Percentiles rank a stretch among this genome's conserved stretches.
phyloP scores from a whole-genome alignment of 805 yeast species.

The Candida ficus region DNA sequence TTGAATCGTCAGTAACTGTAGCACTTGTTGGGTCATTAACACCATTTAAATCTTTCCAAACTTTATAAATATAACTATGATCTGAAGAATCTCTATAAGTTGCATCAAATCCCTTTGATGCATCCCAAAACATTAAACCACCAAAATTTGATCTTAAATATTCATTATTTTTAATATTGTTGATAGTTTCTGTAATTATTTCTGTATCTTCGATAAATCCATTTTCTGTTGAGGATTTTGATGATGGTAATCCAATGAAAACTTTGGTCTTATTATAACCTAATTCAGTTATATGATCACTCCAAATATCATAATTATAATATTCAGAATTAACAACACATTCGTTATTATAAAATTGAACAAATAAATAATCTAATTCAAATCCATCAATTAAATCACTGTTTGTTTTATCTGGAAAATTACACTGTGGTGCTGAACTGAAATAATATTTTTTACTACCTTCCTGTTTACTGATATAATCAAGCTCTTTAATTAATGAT shows the following conservation, averaged over 20 bases:
- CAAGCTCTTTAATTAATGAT: slow-evolving; percentile 48
- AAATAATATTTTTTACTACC: slow-evolving; percentile 50
- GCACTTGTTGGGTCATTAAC: slow-evolving; percentile 13
- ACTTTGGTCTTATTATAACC: slow-evolving; percentile 44
- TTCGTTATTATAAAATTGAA: slow-evolving; percentile 72
- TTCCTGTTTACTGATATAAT: slow-evolving; percentile 31
- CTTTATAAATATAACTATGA: slow-evolving; percentile 19
- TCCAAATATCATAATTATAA: slow-evolving; percentile 54
- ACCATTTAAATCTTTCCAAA: slow-evolving; percentile 18
- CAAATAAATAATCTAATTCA: slow-evolving; percentile 59
- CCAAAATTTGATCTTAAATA: slow-evolving; percentile 46
- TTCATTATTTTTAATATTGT: slow-evolving; percentile 9
- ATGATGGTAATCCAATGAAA: slow-evolving; percentile 62
- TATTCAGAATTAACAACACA: slow-evolving; percentile 37
- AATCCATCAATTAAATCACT: slow-evolving; percentile 46
- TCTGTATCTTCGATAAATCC: slow-evolving; percentile 49
- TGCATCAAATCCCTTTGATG: slow-evolving; percentile 59
- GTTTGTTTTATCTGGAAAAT: slow-evolving; percentile 55
- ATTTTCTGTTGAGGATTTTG: slow-evolving; percentile 41
- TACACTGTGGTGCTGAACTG: slow-evolving; percentile 81
- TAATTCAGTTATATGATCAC: slow-evolving; percentile 13
- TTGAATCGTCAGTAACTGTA: slow-evolving; percentile 1
- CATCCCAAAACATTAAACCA: slow-evolving; percentile 91
- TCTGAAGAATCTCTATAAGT: slow-evolving; percentile 28
- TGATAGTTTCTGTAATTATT: slow-evolving; percentile 25